A percentile compares a stretch with the other conserved stretches of the same genome.
Conservation (phyloP, 257 asterid species). For the Leptodermis oblonga region DNA sequence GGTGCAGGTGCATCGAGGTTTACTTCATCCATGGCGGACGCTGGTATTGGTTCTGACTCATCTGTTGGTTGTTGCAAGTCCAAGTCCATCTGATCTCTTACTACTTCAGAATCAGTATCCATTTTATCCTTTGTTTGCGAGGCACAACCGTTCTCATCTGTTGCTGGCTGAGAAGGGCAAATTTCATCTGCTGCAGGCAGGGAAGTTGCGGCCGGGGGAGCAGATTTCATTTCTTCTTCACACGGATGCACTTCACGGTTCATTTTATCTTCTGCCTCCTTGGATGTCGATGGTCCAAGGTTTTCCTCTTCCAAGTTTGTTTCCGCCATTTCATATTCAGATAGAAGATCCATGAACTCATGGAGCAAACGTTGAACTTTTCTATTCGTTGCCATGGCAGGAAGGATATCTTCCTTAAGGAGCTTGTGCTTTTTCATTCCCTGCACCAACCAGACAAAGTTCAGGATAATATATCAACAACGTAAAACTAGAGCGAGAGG, state of each 20-base stretch:
- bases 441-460: constrained; percentile 36
- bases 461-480: constrained; percentile 4
- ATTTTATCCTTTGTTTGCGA: constrained; percentile 27
- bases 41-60: constrained; percentile 18
- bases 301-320: constrained; percentile 22
- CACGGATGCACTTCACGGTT: constrained; percentile 28
- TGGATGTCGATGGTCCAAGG: constrained; percentile 18
- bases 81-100: constrained; percentile 22
- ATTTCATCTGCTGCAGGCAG: constrained; percentile 20
- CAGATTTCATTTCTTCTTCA: constrained; percentile 21
- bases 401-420: constrained; percentile 90
- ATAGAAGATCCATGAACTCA: constrained; percentile 74
- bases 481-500: background rate
- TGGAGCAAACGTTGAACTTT: constrained; percentile 89
- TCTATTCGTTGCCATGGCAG: constrained; percentile 97
- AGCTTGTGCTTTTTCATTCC: constrained; percentile 91
- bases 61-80: constrained; percentile 21
- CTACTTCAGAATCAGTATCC: constrained; percentile 23
- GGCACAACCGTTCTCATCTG: constrained; percentile 24
- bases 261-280: constrained; percentile 30
- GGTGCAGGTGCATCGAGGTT: constrained; percentile 35
- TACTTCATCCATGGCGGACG: constrained; percentile 36
- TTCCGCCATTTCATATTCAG: constrained; percentile 55
- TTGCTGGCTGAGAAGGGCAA: constrained; percentile 17
- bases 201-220: constrained; percentile 20